These are phyloP conservation scores for Polytrichum formosum DNA, from an alignment of 225 moss, liverwort and hornwort species.

Conservation along the genomic window DNA sequence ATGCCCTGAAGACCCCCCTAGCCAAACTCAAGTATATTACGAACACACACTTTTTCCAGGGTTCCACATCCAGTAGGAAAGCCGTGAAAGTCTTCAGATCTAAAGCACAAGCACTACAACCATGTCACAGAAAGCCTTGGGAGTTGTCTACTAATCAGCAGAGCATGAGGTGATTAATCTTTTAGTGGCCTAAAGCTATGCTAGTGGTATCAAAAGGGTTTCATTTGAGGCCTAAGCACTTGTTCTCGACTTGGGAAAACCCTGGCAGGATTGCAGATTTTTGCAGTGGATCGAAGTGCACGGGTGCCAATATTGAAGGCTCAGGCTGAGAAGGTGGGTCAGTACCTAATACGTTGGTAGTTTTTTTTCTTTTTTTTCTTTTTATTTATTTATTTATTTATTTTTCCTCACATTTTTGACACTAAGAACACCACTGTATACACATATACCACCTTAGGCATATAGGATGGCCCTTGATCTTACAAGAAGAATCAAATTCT, in stretches of 20 bases:
- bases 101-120: too few species aligned
- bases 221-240: too few species aligned
- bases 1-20: too few species aligned
- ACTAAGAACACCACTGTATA: not conserved
- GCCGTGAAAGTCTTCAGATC: too few species aligned
- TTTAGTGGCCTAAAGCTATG: too few species aligned
- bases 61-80: too few species aligned
- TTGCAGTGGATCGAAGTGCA: constrained; percentile 72
- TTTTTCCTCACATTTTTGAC: not conserved
- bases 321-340: constrained; percentile 67
- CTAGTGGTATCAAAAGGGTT: too few species aligned
- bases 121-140: too few species aligned
- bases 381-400: not conserved
- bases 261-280: constrained; percentile 75
- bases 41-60: too few species aligned
- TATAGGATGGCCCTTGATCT: not conserved
- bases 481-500: not conserved
- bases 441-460: not conserved
- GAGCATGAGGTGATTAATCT: too few species aligned
- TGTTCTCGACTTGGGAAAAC: not conserved
- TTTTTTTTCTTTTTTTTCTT: not conserved
- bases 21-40: too few species aligned
- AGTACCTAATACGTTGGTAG: not conserved
- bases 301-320: constrained; percentile 58
- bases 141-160: too few species aligned